A percentile compares a stretch with the other conserved stretches of the same genome.
Conservation (phyloP, 768 basidiomycete genomes). For the Rhizopogon vesiculosus region DNA sequence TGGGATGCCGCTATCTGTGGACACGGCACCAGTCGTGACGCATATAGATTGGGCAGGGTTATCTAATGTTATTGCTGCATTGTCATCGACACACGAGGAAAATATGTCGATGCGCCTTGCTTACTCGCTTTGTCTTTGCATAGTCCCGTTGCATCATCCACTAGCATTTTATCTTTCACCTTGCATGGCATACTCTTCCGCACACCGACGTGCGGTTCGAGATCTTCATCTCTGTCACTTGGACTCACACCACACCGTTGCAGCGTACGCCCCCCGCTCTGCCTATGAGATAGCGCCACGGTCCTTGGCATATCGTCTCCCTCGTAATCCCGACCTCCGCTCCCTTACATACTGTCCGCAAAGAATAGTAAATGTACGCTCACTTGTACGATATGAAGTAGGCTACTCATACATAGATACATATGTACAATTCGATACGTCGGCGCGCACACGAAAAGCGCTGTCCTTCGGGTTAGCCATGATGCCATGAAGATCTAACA, state of each 20-base stretch:
- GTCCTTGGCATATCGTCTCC: not conserved
- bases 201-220: not conserved
- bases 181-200: not conserved
- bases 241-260: not conserved
- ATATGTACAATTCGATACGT: not conserved
- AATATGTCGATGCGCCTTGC: not conserved
- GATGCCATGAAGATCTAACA: not conserved
- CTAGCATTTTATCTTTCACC: not conserved
- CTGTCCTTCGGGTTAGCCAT: not conserved
- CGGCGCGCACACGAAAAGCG: not conserved
- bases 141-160: not conserved
- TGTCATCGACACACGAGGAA: not conserved
- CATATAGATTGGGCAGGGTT: not conserved
- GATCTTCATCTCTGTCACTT: not conserved
- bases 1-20: slow-evolving; percentile 10
- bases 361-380: not conserved
- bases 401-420: not conserved
- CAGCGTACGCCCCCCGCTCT: not conserved
- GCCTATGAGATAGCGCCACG: not conserved
- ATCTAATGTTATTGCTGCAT: not conserved
- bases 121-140: not conserved
- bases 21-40: not conserved
- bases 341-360: not conserved
- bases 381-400: slow-evolving; percentile 1
- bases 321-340: not conserved